These are phyloP conservation scores for Colletotrichum musae DNA, from an alignment of 2,329 filamentous ascomycete genomes.

Conservation along the genomic window DNA sequence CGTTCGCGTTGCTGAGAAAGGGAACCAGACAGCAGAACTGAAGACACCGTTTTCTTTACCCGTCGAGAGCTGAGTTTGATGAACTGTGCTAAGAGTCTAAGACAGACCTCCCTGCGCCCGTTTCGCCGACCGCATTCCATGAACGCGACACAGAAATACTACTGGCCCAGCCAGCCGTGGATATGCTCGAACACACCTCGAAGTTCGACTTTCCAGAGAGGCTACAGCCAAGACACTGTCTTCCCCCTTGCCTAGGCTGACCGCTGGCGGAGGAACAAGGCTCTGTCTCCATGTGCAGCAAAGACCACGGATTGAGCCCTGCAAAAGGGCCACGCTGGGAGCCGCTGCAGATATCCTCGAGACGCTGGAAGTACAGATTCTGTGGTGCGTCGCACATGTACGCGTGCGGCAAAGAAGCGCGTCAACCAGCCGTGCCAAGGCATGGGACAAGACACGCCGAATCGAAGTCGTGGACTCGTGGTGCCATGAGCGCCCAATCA, in stretches of 20 bases:
- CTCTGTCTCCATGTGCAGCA: constrained; percentile 17
- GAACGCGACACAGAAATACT: constrained; percentile 1
- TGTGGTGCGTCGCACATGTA: constrained; percentile 7
- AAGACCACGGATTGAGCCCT: constrained; percentile 5
- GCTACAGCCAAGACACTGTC: constrained; percentile 5
- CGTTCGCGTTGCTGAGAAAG: not conserved
- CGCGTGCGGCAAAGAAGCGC: constrained; percentile 19
- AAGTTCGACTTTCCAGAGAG: constrained; percentile 2
- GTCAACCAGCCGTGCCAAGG: constrained; percentile 4
- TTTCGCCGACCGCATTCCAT: not conserved
- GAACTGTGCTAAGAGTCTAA: not conserved
- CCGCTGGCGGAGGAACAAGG: constrained; percentile 6
- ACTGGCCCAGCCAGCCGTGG: not conserved
- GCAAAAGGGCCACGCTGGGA: not conserved
- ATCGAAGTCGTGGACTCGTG: not conserved
- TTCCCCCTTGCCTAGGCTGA: not conserved
- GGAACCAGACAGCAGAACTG: not conserved
- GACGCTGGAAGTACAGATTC: not conserved
- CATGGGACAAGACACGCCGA: too few species aligned
- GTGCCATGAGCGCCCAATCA: not conserved
- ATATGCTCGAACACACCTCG: not conserved
- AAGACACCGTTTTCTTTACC: constrained; percentile 18
- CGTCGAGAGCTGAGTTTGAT: constrained; percentile 1
- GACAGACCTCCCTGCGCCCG: not conserved
- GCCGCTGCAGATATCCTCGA: not conserved